Evolutionary conservation across 2,329 filamentous ascomycete species (phyloP).

Genomic region (Helicocarpus griseus): DNA sequence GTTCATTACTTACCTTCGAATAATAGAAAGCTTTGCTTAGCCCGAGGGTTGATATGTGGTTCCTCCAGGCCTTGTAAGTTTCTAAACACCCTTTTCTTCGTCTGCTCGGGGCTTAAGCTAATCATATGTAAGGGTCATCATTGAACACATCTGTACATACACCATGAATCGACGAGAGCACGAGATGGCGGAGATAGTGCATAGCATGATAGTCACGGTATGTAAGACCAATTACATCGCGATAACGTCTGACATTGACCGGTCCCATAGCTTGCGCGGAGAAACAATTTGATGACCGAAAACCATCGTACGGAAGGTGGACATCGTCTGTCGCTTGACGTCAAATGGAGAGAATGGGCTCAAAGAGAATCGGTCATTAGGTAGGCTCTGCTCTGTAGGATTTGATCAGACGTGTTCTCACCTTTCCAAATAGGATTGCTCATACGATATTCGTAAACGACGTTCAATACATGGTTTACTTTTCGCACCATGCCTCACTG

Average conservation of each 20-base stretch:
- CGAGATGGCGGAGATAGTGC: constrained; percentile 17
- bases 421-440: constrained; percentile 11
- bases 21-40: constrained; percentile 11
- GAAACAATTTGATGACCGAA: constrained; percentile 15
- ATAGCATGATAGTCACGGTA: constrained; percentile 17
- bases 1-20: too few relatives aligned
- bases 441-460: constrained; percentile 16
- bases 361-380: constrained; percentile 15
- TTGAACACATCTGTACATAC: constrained; percentile 17
- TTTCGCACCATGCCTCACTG: constrained; percentile 14
- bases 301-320: constrained; percentile 8
- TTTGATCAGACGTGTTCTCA: background rate
- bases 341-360: constrained; percentile 16
- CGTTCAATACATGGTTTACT: constrained; percentile 16
- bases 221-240: background rate
- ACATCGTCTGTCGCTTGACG: constrained; percentile 12
- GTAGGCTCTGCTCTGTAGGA: constrained; percentile 3
- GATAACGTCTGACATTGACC: background rate
- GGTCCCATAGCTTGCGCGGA: constrained; percentile 11
- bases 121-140: constrained; percentile 10
- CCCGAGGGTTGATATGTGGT: constrained; percentile 14
- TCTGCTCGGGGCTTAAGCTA: background rate
- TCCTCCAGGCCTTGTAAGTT: constrained; percentile 14
- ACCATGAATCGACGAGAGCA: constrained; percentile 14
- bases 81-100: too few relatives aligned